phyloP scores from a whole-genome alignment of 495 filamentous ascomycete species.

The Penicillium chermesinum region DNA sequence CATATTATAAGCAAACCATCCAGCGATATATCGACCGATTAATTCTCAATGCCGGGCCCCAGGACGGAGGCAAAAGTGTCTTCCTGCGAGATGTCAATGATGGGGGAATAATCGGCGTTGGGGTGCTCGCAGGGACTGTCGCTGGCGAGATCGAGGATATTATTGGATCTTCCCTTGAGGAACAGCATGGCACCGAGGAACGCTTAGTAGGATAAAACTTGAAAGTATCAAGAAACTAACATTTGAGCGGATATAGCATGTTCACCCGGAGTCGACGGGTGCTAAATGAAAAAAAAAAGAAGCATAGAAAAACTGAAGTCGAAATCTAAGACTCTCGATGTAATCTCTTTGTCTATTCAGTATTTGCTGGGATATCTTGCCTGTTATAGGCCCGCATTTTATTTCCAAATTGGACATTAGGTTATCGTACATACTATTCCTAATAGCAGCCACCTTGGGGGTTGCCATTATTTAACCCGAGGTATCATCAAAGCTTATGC shows the following conservation, averaged over 20 bases:
- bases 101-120: slow-evolving; percentile 66
- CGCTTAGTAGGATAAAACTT: background rate
- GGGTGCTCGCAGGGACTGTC: slow-evolving; percentile 54
- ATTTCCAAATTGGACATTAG: background rate
- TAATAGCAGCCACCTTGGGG: background rate
- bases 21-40: slow-evolving; percentile 59
- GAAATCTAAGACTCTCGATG: no score
- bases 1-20: slow-evolving; percentile 57
- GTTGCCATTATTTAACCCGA: background rate
- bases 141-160: slow-evolving; percentile 27
- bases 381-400: no score
- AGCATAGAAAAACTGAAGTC: no score
- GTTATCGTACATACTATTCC: slow-evolving; percentile 10
- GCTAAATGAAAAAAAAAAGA: no score
- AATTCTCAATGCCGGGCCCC: slow-evolving; percentile 43
- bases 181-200: background rate
- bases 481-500: slow-evolving; percentile 6
- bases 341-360: no score
- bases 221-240: background rate
- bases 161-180: slow-evolving; percentile 20
- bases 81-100: slow-evolving; percentile 60
- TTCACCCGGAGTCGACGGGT: background rate
- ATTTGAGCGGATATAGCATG: no score
- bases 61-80: slow-evolving; percentile 47
- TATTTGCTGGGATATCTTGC: no score